phyloP scores from a whole-genome alignment of 2,329 filamentous ascomycete genomes.

The Fusarium acutatum region DNA sequence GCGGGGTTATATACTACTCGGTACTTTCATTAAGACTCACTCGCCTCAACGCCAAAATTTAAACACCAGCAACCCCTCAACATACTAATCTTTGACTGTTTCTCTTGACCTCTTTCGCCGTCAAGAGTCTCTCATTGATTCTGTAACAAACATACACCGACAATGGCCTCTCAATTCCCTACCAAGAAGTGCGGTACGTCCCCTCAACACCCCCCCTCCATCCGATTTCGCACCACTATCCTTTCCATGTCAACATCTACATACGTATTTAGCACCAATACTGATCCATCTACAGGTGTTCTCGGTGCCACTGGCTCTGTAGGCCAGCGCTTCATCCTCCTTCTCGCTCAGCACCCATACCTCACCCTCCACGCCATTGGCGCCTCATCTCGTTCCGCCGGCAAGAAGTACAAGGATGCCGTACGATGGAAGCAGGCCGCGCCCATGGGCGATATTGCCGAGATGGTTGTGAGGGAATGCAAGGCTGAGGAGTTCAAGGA shows the following conservation, averaged over 20 bases:
- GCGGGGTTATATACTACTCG: constrained; percentile 37
- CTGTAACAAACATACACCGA: not conserved
- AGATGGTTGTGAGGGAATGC: constrained; percentile 87
- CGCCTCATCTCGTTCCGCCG: constrained; percentile 86
- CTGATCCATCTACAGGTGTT: constrained; percentile 63
- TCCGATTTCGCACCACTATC: constrained; percentile 7
- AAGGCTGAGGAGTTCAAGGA: constrained; percentile 82
- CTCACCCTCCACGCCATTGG: constrained; percentile 89
- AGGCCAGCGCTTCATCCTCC: constrained; percentile 92
- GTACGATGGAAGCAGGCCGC: constrained; percentile 93
- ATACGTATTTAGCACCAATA: not conserved
- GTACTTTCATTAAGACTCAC: constrained; percentile 27
- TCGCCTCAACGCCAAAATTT: constrained; percentile 35
- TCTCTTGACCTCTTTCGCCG: not conserved
- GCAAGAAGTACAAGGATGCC: constrained; percentile 94
- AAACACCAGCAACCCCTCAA: constrained; percentile 2
- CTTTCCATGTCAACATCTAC: not conserved
- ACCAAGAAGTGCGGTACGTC: constrained; percentile 67
- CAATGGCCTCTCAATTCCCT: constrained; percentile 56
- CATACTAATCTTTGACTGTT: not conserved
- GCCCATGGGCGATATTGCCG: constrained; percentile 81
- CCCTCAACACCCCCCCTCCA: constrained; percentile 10
- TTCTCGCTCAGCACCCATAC: constrained; percentile 87
- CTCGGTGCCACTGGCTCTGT: constrained; percentile 94
- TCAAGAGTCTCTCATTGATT: not conserved